A percentile compares a stretch with the other conserved stretches of the same genome.
phyloP scores from a whole-genome alignment of 768 basidiomycete genomes.

The Serpula lacrymans region DNA sequence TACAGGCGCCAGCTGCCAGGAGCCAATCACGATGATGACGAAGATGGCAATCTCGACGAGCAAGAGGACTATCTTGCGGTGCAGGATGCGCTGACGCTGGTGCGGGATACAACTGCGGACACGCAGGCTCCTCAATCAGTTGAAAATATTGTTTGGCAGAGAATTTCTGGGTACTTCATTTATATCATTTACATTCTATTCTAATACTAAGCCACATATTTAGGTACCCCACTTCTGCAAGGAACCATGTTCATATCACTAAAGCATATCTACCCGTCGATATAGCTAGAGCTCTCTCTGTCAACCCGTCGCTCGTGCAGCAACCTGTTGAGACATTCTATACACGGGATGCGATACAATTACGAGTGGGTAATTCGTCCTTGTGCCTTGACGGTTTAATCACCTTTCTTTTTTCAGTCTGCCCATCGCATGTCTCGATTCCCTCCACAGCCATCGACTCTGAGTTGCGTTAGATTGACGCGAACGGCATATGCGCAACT shows the following conservation, averaged over 20 bases:
- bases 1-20: slow-evolving; percentile 43
- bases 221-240: slow-evolving; percentile 70
- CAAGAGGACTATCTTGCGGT: slow-evolving; percentile 51
- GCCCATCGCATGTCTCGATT: slow-evolving; percentile 91
- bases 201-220: neutral
- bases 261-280: slow-evolving; percentile 79
- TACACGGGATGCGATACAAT: slow-evolving; percentile 86
- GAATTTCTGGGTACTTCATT: slow-evolving; percentile 57
- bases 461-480: slow-evolving; percentile 72
- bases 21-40: slow-evolving; percentile 50
- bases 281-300: slow-evolving; percentile 67
- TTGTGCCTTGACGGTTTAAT: neutral
- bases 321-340: slow-evolving; percentile 92
- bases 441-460: slow-evolving; percentile 62
- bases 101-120: slow-evolving; percentile 48
- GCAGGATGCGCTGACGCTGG: slow-evolving; percentile 60
- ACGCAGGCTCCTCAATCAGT: slow-evolving; percentile 62
- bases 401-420: slow-evolving; percentile 44
- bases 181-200: slow-evolving; percentile 1
- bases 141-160: slow-evolving; percentile 64
- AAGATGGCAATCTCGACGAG: slow-evolving; percentile 32
- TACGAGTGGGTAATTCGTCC: slow-evolving; percentile 59
- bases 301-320: slow-evolving; percentile 70
- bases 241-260: slow-evolving; percentile 70
- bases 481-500: slow-evolving; percentile 94